Evolutionary conservation across 495 filamentous ascomycete species (phyloP), one percentile per base, ranked within the genome.

Genomic region (Annulohypoxylon maeteangense): DNA sequence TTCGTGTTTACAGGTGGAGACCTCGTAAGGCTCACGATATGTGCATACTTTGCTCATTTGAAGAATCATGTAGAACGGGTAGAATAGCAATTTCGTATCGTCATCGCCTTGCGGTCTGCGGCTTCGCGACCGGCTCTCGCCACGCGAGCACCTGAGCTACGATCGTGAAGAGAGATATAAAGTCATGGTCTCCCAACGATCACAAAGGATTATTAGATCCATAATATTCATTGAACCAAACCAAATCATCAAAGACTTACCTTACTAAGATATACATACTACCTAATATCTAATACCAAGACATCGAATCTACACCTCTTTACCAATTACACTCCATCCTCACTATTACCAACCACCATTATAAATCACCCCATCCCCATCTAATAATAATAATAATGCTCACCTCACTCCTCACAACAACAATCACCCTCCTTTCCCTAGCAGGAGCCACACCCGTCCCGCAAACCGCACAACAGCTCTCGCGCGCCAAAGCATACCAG

Each of bases 1-100:
- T 71, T 72, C 64, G 69, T 72, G 32, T 67, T 51, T 48, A 18
- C 23, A 20, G 12, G 6, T 48, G 40, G 25, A 36, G 31, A 51
- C 40, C 23, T 71, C 68, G 68, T 65, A 44, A 50, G 29, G 27
- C 7, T 57, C 50, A 60, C 42, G 47, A 71, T 66, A 55, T 44
- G 40, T 18, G 40, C 40, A 44, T 18, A 1, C 36, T 27, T 38
- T 29, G 50, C 27, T 20, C n/a, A 7, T 23, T 32, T 8, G 29
- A 32, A 34, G 50, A 54, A 34, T 54, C 27, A 18, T 54, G 50
- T 54, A 22, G 27, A 40, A 40, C 11, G 3, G 36, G 11, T 12
- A 40, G 27, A 32, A 32, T 34, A 20, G 4, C 14, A 22, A 62
- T 53, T 57, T 8, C 40, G 42, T 31, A 54, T 32, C 50, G 50